Evolutionary conservation across 176 grass and related monocot genomes (phyloP).

Genomic region (Chloris gayana): DNA sequence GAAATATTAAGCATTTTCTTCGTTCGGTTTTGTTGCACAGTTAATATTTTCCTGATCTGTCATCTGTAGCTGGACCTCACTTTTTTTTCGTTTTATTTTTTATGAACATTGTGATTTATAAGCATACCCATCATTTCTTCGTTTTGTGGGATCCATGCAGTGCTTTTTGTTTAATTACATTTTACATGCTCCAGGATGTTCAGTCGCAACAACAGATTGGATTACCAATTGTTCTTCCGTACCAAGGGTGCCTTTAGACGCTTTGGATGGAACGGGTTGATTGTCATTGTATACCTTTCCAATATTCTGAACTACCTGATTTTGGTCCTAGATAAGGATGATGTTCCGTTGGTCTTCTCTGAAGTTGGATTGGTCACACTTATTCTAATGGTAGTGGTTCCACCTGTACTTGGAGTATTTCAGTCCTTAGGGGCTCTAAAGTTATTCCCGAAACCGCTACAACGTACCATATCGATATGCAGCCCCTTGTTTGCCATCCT

Average conservation of each 20-base stretch:
- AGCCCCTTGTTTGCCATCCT: neutral
- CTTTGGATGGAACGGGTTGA: neutral
- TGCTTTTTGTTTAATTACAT: neutral
- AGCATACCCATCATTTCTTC: neutral
- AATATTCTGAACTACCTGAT: neutral
- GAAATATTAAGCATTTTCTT: too few species aligned
- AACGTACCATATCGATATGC: neutral
- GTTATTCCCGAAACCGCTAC: neutral
- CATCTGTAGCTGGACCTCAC: too few species aligned
- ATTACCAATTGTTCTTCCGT: slow-evolving; percentile 13
- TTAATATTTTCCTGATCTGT: too few species aligned
- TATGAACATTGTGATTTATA: neutral
- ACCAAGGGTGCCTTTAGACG: slow-evolving; percentile 1
- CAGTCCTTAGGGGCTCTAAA: neutral
- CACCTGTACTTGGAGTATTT: neutral
- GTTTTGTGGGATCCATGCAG: neutral
- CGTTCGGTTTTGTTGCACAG: too few species aligned
- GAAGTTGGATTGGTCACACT: neutral
- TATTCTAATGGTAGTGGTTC: neutral
- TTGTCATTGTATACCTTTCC: neutral
- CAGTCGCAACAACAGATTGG: neutral
- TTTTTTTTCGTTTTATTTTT: too few species aligned
- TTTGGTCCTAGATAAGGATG: neutral
- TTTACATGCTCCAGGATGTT: slow-evolving; percentile 21
- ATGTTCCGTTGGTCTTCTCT: too few species aligned